phyloP scores from a whole-genome alignment of 1,284 basidiomycete species.

The Thelephora terrestris region DNA sequence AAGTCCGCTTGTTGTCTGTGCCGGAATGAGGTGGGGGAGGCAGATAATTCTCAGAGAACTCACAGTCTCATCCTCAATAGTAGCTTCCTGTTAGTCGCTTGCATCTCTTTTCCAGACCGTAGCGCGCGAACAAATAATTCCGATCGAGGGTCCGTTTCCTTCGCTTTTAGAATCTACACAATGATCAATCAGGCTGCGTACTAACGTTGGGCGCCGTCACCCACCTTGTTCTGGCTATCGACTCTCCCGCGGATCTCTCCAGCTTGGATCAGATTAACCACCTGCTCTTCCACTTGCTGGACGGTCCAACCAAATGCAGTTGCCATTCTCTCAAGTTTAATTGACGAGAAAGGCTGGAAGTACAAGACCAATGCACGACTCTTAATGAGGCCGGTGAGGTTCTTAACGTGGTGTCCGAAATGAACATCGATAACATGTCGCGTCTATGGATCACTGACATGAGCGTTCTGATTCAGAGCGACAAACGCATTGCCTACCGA shows the following conservation, averaged over 20 bases:
- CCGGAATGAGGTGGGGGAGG: background rate
- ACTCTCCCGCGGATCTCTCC: constrained; percentile 71
- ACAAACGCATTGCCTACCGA: constrained; percentile 41
- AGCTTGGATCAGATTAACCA: constrained; percentile 64
- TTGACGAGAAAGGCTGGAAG: constrained; percentile 76
- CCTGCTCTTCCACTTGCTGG: constrained; percentile 56
- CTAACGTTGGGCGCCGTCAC: constrained; percentile 2
- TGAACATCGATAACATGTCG: constrained; percentile 72
- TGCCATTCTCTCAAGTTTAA: constrained; percentile 73
- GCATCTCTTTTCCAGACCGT: constrained; percentile 59
- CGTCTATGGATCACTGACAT: constrained; percentile 33
- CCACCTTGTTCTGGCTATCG: constrained; percentile 71
- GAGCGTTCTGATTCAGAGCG: background rate
- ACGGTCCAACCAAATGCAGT: constrained; percentile 74
- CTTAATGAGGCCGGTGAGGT: constrained; percentile 51
- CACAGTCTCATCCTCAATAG: constrained; percentile 69
- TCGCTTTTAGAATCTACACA: constrained; percentile 59
- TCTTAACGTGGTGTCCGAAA: constrained; percentile 52
- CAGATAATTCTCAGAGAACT: constrained; percentile 17
- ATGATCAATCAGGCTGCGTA: background rate
- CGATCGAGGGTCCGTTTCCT: constrained; percentile 61
- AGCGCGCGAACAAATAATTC: constrained; percentile 67
- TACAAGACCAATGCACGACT: constrained; percentile 73
- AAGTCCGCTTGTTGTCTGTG: constrained; percentile 56
- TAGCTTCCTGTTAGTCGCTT: constrained; percentile 62